These are phyloP conservation scores for Ogataea methanolica DNA, from an alignment of 805 yeast species.

Conservation along the genomic window DNA sequence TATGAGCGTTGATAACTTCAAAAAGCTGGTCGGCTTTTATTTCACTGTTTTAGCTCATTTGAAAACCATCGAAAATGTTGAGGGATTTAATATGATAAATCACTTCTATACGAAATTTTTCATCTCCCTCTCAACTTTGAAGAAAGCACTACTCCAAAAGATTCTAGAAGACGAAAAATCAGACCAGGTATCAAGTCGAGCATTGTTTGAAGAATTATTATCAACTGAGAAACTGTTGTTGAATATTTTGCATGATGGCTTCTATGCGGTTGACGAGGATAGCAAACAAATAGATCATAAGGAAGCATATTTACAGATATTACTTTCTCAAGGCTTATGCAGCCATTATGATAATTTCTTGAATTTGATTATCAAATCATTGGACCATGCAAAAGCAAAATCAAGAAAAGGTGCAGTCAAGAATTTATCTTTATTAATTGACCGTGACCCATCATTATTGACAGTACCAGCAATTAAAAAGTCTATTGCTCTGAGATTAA, in stretches of 20 bases:
- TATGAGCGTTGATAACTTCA: constrained; percentile 7
- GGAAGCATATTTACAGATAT: constrained; percentile 18
- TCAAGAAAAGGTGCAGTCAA: constrained; percentile 63
- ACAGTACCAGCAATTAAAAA: constrained; percentile 44
- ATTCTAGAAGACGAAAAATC: no score
- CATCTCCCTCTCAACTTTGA: neutral
- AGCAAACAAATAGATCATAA: neutral
- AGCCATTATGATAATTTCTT: constrained; percentile 50
- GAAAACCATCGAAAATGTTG: neutral
- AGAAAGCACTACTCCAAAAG: neutral
- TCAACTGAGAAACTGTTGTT: no score
- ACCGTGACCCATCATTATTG: constrained; percentile 48
- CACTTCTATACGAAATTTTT: neutral
- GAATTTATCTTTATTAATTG: constrained; percentile 51
- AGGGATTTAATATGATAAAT: neutral
- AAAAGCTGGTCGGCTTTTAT: constrained; percentile 3
- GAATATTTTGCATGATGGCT: neutral
- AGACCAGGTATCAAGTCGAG: no score
- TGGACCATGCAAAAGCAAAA: constrained; percentile 46
- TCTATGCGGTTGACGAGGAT: no score
- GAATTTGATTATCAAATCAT: constrained; percentile 40
- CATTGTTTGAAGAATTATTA: no score
- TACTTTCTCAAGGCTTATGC: constrained; percentile 30
- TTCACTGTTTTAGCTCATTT: constrained; percentile 4
- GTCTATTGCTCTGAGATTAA: constrained; percentile 47